Evolutionary conservation across 495 filamentous ascomycete genomes (phyloP).

Genomic region (Penicillium roqueforti): DNA sequence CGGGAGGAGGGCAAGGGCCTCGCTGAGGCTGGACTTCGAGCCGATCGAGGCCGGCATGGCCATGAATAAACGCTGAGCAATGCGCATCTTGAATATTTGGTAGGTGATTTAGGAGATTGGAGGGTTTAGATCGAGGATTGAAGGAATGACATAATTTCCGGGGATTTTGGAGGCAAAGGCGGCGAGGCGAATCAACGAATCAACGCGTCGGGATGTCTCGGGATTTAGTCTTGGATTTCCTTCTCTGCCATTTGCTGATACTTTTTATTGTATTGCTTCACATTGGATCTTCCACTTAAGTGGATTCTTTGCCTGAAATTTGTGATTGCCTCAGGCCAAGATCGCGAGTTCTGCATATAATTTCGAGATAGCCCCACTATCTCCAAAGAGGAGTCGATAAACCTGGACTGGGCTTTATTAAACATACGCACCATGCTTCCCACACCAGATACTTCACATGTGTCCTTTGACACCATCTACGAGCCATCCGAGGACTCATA

Average conservation of each 20-base stretch:
- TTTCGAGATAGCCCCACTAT: constrained; percentile 2
- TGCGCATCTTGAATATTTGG: constrained; percentile 27
- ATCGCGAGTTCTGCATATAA: not conserved
- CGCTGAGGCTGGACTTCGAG: constrained; percentile 49
- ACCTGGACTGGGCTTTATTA: not conserved
- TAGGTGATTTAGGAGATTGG: constrained; percentile 8
- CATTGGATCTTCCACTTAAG: not conserved
- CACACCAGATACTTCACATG: constrained; percentile 87
- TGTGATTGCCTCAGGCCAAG: not conserved
- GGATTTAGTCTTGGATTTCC: not conserved
- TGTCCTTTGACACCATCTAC: constrained; percentile 80
- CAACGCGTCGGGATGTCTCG: constrained; percentile 10
- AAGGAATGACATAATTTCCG: constrained; percentile 30
- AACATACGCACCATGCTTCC: constrained; percentile 62
- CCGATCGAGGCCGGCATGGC: constrained; percentile 45
- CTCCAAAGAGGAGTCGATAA: not conserved
- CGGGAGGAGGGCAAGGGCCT: constrained; percentile 75
- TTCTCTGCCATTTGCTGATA: constrained; percentile 1
- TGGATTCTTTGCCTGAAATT: not conserved
- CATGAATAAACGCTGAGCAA: constrained; percentile 37
- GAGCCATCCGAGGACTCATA: constrained; percentile 94
- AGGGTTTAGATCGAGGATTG: not conserved
- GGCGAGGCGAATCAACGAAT: constrained; percentile 21
- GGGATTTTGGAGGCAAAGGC: constrained; percentile 23
- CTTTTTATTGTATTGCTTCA: not conserved